These are phyloP conservation scores for Ogataea nitratoaversa DNA, from an alignment of 805 yeast genomes.

Conservation along the genomic window DNA sequence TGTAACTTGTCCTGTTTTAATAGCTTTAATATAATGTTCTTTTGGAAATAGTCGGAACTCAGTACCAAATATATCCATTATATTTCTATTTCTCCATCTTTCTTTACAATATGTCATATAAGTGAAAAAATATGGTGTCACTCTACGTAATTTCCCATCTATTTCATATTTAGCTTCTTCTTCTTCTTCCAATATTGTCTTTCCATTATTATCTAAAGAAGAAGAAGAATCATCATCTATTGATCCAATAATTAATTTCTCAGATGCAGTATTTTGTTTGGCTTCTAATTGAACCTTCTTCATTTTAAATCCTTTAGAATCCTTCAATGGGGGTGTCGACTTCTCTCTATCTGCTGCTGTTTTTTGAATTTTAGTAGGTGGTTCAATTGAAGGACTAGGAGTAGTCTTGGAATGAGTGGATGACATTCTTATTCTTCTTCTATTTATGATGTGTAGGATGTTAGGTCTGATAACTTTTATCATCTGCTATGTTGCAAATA, in stretches of 20 bases:
- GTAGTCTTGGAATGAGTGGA: background rate
- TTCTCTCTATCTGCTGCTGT: too few species aligned
- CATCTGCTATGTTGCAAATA: too few species aligned
- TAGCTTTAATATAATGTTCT: conserved; percentile 55
- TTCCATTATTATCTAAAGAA: too few species aligned
- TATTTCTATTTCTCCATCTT: conserved; percentile 84
- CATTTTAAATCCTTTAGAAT: conserved; percentile 44
- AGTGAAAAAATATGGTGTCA: conserved; percentile 83
- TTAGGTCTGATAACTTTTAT: background rate
- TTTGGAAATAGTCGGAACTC: conserved; percentile 82
- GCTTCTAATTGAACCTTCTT: conserved; percentile 33
- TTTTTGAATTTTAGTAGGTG: conserved; percentile 11
- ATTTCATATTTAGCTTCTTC: conserved; percentile 54
- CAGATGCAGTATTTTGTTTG: conserved; percentile 4
- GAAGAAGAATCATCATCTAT: too few species aligned
- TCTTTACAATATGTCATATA: conserved; percentile 87
- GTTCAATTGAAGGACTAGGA: conserved; percentile 2
- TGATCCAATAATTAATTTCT: background rate
- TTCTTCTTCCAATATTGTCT: conserved; percentile 47
- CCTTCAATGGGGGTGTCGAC: conserved; percentile 29
- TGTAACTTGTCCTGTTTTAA: conserved; percentile 63
- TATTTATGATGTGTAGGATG: too few species aligned
- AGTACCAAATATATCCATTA: conserved; percentile 72
- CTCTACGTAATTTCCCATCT: conserved; percentile 62
- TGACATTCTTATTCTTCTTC: too few species aligned